phyloP scores from a whole-genome alignment of 768 basidiomycete species.

The Melanogaster broomeanus region DNA sequence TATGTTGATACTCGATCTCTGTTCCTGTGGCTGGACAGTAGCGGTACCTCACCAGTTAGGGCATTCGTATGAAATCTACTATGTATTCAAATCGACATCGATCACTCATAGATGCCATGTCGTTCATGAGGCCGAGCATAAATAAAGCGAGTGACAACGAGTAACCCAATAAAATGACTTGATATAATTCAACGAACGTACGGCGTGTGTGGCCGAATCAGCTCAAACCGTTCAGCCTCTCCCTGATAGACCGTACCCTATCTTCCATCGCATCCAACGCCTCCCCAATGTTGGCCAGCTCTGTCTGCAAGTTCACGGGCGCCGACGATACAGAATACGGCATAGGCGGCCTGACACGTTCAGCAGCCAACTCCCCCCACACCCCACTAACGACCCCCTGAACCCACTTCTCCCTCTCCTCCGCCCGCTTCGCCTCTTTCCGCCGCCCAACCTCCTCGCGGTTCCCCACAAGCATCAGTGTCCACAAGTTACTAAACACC shows the following conservation, averaged over 20 bases:
- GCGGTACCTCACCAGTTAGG: too few species aligned
- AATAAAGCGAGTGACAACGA: background rate
- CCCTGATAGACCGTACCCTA: conserved; percentile 49
- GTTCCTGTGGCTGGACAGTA: too few species aligned
- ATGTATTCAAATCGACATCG: too few species aligned
- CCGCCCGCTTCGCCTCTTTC: conserved; percentile 53
- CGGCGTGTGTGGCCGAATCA: conserved; percentile 10
- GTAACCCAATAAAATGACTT: background rate
- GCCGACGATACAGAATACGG: conserved; percentile 17
- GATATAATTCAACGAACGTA: background rate
- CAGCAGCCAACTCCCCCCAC: conserved; percentile 66
- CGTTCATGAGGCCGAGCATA: background rate
- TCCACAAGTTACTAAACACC: conserved; percentile 81
- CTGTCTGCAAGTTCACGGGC: conserved; percentile 42
- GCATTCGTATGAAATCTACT: too few species aligned
- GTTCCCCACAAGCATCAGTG: conserved; percentile 48
- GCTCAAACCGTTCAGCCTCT: conserved; percentile 39
- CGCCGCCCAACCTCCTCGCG: conserved; percentile 46
- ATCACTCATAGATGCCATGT: too few species aligned
- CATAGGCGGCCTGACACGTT: conserved; percentile 34
- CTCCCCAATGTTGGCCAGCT: conserved; percentile 47
- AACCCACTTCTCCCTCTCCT: conserved; percentile 76
- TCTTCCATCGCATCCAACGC: conserved; percentile 62
- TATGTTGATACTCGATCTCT: too few species aligned
- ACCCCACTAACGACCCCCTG: conserved; percentile 71